phyloP scores from a whole-genome alignment of 2,329 filamentous ascomycete genomes.

The Magnaporthales sp. region DNA sequence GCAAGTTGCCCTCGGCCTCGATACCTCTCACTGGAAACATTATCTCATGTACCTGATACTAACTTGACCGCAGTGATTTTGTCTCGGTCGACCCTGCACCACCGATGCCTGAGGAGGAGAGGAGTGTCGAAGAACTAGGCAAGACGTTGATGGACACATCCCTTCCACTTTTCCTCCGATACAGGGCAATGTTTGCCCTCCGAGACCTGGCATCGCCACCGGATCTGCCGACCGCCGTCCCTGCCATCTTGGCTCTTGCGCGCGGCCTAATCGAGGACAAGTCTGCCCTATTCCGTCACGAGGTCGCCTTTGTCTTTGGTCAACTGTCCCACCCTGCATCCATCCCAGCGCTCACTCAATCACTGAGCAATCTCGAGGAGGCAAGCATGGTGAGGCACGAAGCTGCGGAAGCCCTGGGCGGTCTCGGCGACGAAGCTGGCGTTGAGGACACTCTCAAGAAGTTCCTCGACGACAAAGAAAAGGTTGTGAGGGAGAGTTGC shows the following conservation, averaged over 20 bases:
- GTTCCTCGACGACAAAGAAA: conserved; percentile 84
- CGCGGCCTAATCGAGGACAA: conserved; percentile 69
- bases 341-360: conserved; percentile 76
- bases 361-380: conserved; percentile 71
- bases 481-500: conserved; percentile 89
- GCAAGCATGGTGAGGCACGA: conserved; percentile 96
- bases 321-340: conserved; percentile 95
- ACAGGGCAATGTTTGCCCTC: conserved; percentile 96
- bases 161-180: conserved; percentile 79
- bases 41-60: conserved; percentile 17
- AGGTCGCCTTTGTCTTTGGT: conserved; percentile 97
- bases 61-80: conserved; percentile 61
- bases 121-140: conserved; percentile 66
- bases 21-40: conserved; percentile 9
- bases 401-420: conserved; percentile 91
- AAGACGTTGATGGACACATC: conserved; percentile 69
- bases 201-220: conserved; percentile 91
- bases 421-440: conserved; percentile 84
- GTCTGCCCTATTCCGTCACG: conserved; percentile 91
- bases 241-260: conserved; percentile 79
- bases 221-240: conserved; percentile 77
- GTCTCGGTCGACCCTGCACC: conserved; percentile 92
- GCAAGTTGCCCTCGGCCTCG: conserved; percentile 35
- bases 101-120: conserved; percentile 63
- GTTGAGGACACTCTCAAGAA: conserved; percentile 77